These are phyloP conservation scores for Niveomyces coronatus DNA, from an alignment of 2,329 filamentous ascomycete genomes.

Conservation along the genomic window DNA sequence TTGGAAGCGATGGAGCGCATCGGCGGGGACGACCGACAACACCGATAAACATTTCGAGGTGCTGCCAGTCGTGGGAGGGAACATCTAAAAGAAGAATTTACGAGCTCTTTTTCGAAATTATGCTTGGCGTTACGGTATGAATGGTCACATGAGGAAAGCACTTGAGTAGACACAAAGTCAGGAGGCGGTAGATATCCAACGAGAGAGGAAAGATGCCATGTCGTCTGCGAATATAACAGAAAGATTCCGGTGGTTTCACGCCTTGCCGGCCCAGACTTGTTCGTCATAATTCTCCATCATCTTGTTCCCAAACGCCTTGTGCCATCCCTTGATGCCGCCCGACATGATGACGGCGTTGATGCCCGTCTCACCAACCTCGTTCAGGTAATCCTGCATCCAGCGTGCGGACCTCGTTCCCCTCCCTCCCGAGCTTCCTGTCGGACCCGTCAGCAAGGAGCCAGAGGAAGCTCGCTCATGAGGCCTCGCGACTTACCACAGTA, in stretches of 20 bases:
- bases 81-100: slow-evolving; percentile 14
- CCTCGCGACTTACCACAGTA: slow-evolving; percentile 47
- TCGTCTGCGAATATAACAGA: neutral
- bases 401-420: slow-evolving; percentile 41
- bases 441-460: slow-evolving; percentile 1
- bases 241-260: slow-evolving; percentile 2
- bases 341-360: slow-evolving; percentile 37
- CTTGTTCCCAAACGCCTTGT: slow-evolving; percentile 34
- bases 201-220: neutral
- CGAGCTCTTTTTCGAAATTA: too few species aligned
- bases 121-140: slow-evolving; percentile 26
- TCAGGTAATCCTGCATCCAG: slow-evolving; percentile 47
- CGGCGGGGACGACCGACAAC: slow-evolving; percentile 46
- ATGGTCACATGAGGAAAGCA: slow-evolving; percentile 10
- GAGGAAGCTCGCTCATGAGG: neutral
- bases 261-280: slow-evolving; percentile 21
- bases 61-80: slow-evolving; percentile 8
- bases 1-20: slow-evolving; percentile 71
- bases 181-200: slow-evolving; percentile 13
- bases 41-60: slow-evolving; percentile 15
- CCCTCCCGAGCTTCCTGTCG: slow-evolving; percentile 37
- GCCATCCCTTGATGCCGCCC: slow-evolving; percentile 47
- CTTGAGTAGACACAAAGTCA: slow-evolving; percentile 12
- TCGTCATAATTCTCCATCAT: slow-evolving; percentile 43
- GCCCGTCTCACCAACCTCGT: slow-evolving; percentile 30